A percentile compares a stretch with the other conserved stretches of the same genome.
Evolutionary conservation across 78 protist genomes (phyloP).

Genomic region (Creolimax fragrantissima): DNA sequence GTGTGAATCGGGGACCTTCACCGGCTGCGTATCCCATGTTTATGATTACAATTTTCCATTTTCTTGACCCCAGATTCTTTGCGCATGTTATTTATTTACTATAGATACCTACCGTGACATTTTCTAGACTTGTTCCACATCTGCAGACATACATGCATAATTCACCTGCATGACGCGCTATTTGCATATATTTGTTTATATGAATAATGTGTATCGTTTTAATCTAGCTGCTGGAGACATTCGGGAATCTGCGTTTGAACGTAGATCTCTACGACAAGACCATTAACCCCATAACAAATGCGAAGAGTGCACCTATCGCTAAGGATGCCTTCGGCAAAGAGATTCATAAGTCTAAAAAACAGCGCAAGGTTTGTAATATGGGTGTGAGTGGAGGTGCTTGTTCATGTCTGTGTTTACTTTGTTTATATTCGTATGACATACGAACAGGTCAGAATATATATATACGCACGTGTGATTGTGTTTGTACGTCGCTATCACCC

Average conservation of each 20-base stretch:
- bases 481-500: background rate
- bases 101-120: too few species aligned
- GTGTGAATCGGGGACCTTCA: background rate
- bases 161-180: too few species aligned
- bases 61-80: background rate
- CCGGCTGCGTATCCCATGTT: background rate
- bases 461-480: background rate
- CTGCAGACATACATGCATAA: background rate
- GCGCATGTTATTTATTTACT: too few species aligned
- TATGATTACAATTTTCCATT: background rate
- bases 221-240: background rate
- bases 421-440: background rate
- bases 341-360: background rate
- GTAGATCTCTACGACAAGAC: background rate
- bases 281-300: background rate
- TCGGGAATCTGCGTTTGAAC: background rate
- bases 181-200: too few species aligned
- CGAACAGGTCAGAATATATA: background rate
- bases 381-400: too few species aligned
- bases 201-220: too few species aligned
- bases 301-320: background rate
- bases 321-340: background rate
- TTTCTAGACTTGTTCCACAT: too few species aligned
- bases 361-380: background rate
- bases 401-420: too few species aligned